Base-by-base conservation (phyloP, 164 flowering plant species). In the Tetracentron sinense region DNA sequence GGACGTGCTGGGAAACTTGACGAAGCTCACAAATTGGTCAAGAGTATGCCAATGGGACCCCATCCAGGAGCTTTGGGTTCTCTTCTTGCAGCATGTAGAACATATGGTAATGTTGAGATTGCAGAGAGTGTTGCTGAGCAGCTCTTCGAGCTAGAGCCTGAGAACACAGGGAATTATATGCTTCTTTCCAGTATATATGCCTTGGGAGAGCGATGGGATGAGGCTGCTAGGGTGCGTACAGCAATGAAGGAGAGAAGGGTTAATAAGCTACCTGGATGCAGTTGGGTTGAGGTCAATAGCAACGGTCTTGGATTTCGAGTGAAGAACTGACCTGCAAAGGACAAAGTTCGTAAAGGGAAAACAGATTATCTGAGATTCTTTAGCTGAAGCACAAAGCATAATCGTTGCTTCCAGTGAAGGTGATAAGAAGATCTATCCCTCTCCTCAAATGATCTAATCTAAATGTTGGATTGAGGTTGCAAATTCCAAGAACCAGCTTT, bases 41-140 rank as follows among this genome's bases (percentile, higher is more conserved):
- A 69, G 56, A 62, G 56, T 46, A 75, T 75, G 77, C 77, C 75
- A 10, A 62, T 56, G 61, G 75, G 79, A 46, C 68, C 77, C 25
- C 61, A 63, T 30, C 63, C 75, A n/a, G 75, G 78, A 56, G 81
- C 81, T 27, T 49, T 78, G 59, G 81, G 78, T 22, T 74, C 81
- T 46, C 62, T 78, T 50, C 77, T 77, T 28, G 75, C 77, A 3
- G 77, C 78, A 0, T 74, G 78, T 57, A 72, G 63, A 49, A 77
- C 60, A 16, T 63, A 67, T 66, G 65, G 68, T 16, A 74, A 77
- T 66, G 69, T 74, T 30, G 75, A 74, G 59, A 77, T 77, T 26
- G 78, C 74, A 23, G 78, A 77, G 54, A 23, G 53, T 51, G 71
- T 71, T 23, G 78, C 74, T 19, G 51, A 66, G 62, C 56, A 72